Conservation (phyloP, 2,329 filamentous ascomycete species). For the Nemania sp. region DNA sequence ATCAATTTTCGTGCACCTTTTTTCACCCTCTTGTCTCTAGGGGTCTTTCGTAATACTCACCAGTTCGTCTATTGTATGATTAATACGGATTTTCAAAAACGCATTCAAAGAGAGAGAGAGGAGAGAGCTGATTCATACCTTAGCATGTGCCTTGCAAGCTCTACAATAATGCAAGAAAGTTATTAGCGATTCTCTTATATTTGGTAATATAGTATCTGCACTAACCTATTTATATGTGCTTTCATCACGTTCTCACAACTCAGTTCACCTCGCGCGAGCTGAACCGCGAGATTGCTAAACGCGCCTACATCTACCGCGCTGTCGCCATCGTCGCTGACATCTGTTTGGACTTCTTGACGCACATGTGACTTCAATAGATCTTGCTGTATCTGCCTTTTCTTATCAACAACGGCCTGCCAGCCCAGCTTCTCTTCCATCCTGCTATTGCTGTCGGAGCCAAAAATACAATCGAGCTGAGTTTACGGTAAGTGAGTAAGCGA, state of each 20-base stretch:
- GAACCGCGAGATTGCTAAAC: slow-evolving; percentile 2
- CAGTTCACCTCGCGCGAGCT: slow-evolving; percentile 25
- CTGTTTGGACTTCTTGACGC: not conserved
- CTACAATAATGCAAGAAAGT: not conserved
- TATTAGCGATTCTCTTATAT: not conserved
- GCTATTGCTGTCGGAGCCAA: too few relatives aligned
- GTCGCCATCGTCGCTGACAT: not conserved
- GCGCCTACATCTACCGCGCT: not conserved
- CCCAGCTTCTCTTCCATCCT: slow-evolving; percentile 9
- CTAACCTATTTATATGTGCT: slow-evolving; percentile 30
- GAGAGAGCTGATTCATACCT: not conserved
- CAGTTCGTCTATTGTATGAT: slow-evolving; percentile 29
- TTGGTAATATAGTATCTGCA: not conserved
- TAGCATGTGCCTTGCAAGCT: slow-evolving; percentile 2
- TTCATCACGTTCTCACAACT: slow-evolving; percentile 26
- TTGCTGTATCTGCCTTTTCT: slow-evolving; percentile 7
- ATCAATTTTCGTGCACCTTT: slow-evolving; percentile 7
- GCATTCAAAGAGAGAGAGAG: too few relatives aligned
- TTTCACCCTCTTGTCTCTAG: not conserved
- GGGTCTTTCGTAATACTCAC: slow-evolving; percentile 9
- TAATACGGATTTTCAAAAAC: too few relatives aligned
- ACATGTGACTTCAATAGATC: not conserved
- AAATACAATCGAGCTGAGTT: too few relatives aligned
- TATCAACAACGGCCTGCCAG: slow-evolving; percentile 10
- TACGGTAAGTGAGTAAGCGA: too few relatives aligned